Evolutionary conservation across 768 basidiomycete species (phyloP), one percentile per base, ranked within the genome.

Genomic region (Suillus alpinus): DNA sequence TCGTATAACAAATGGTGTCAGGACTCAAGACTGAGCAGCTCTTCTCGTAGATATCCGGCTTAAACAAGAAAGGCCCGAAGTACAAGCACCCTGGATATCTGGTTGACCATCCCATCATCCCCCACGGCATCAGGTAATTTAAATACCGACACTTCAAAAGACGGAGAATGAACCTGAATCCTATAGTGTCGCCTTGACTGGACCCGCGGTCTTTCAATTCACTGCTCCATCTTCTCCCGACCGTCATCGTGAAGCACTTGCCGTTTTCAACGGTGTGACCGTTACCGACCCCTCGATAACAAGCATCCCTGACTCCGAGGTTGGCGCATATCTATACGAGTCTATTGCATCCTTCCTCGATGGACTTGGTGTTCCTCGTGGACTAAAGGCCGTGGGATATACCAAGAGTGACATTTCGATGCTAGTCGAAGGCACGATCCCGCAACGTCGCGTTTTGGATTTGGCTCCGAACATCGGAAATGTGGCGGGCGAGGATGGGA

Each of bases 171-270:
- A 34, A 53, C 58, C 51, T 62, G 56, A 59, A 63, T 62, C 20
- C 37, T 62, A 62, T 55, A 84, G 92, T 65, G 94, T 96, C 52
- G 93, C 95, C 6, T 77, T 96, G 59, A 92, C 93, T 20, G 94
- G 92, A 10, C 94, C 94, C 32, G 90, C 96, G 65, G 96, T 98
- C 47, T 98, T 98, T 82, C 86, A 90, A 69, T 98, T 95, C 75
- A 98, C 96, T 8, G 91, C 96, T 0, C 95, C 96, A 7, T 95
- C 95, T 5, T 88, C 93, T 0, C 94, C 95, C 2, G 86, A 89
- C 62, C 89, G 95, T 46, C 95, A 98, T 75, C 88, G 95, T 49
- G 87, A 93, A 73, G 92, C 88, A 1, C 82, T 95, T 16, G 87
- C 91, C 2, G 87, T 96, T 67, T 98, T 97, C 81, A 85, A 81